phyloP scores from a whole-genome alignment of 768 basidiomycete genomes.

The Termitomyces sp. region DNA sequence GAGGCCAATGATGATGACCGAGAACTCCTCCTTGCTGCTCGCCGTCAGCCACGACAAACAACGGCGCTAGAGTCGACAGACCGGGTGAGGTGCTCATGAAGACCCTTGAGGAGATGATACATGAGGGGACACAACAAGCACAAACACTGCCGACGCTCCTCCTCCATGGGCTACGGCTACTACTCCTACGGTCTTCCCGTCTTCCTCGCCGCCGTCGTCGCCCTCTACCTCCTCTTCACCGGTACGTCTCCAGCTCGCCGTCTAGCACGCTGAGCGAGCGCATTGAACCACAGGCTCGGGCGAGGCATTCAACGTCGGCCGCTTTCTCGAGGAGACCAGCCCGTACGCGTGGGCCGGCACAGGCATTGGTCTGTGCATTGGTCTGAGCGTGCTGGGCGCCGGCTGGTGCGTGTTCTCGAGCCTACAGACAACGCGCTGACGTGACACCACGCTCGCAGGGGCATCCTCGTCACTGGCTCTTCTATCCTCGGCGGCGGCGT shows the following conservation, averaged over 20 bases:
- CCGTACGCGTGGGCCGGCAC: conserved; percentile 91
- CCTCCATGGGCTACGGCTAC: conserved; percentile 43
- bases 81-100: too few species aligned
- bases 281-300: conserved; percentile 34
- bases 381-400: conserved; percentile 89
- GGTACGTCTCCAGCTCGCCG: conserved; percentile 47
- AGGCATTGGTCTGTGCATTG: conserved; percentile 91
- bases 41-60: too few species aligned
- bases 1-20: conserved; percentile 90
- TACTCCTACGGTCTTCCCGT: conserved; percentile 67
- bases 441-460: conserved; percentile 49
- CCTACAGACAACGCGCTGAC: conserved; percentile 4
- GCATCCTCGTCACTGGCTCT: conserved; percentile 95
- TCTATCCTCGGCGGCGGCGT: conserved; percentile 97
- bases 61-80: too few species aligned
- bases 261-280: too few species aligned
- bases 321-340: conserved; percentile 89
- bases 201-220: conserved; percentile 59
- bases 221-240: conserved; percentile 86
- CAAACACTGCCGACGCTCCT: not conserved
- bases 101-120: too few species aligned
- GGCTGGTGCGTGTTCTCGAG: conserved; percentile 66
- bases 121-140: conserved; percentile 7
- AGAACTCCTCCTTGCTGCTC: conserved; percentile 62
- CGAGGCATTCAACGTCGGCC: conserved; percentile 90